A percentile compares a stretch with the other conserved stretches of the same genome.
Evolutionary conservation across 2,329 filamentous ascomycete genomes (phyloP).

Genomic region (Ascomycota sp.): DNA sequence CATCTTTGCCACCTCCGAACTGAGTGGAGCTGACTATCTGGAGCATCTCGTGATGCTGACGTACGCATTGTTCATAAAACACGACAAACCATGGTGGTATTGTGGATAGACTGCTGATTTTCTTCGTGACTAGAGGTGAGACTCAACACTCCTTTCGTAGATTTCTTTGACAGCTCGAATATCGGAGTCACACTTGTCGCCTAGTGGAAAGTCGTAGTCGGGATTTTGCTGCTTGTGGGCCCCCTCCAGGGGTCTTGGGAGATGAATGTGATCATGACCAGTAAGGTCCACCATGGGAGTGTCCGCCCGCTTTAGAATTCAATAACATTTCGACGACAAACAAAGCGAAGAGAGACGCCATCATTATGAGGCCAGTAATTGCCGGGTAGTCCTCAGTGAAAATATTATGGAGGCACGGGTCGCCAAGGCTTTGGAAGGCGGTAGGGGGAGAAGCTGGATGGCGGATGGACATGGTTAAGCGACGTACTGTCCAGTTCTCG

Average conservation of each 20-base stretch:
- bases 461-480: no score
- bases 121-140: slow-evolving; percentile 14
- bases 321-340: slow-evolving; percentile 44
- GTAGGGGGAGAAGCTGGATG: slow-evolving; percentile 35
- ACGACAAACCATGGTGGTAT: slow-evolving; percentile 44
- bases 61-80: slow-evolving; percentile 42
- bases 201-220: no score
- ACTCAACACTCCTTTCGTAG: background rate
- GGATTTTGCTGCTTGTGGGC: no score
- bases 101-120: slow-evolving; percentile 8
- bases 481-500: no score
- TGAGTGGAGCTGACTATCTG: slow-evolving; percentile 19
- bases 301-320: slow-evolving; percentile 35
- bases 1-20: no score
- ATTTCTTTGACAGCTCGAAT: background rate
- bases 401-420: slow-evolving; percentile 36
- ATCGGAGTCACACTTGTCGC: background rate
- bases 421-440: slow-evolving; percentile 30
- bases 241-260: no score
- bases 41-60: slow-evolving; percentile 37
- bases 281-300: slow-evolving; percentile 36
- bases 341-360: slow-evolving; percentile 37
- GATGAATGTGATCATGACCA: slow-evolving; percentile 9
- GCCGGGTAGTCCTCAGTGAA: slow-evolving; percentile 39
- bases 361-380: slow-evolving; percentile 45